A percentile compares a stretch with the other conserved stretches of the same genome.
These are phyloP conservation scores for Tricholoma flavovirens DNA, from an alignment of 768 basidiomycete species.

Conservation along the genomic window DNA sequence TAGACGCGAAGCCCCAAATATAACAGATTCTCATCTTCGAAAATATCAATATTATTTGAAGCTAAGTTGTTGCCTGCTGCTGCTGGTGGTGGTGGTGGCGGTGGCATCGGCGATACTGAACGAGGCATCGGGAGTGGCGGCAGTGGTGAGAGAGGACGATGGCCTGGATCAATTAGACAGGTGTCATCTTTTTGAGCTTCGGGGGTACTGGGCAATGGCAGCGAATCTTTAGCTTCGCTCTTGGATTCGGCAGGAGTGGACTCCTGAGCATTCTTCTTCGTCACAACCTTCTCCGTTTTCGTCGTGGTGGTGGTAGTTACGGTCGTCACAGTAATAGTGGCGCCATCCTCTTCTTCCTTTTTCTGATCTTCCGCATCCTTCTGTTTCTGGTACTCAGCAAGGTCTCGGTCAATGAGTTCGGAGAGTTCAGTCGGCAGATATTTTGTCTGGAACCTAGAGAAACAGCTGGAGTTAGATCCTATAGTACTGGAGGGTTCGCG, in stretches of 20 bases:
- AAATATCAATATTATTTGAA: slow-evolving; percentile 10
- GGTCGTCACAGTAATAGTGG: slow-evolving; percentile 17
- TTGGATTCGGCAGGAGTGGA: neutral
- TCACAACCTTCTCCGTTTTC: slow-evolving; percentile 5
- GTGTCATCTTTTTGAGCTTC: slow-evolving; percentile 2
- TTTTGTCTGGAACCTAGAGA: slow-evolving; percentile 19
- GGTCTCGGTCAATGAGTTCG: slow-evolving; percentile 30
- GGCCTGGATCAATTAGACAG: slow-evolving; percentile 13
- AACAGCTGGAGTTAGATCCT: neutral
- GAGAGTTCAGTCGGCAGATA: slow-evolving; percentile 31
- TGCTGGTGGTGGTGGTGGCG: neutral
- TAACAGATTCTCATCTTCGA: slow-evolving; percentile 33
- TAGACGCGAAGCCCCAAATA: slow-evolving; percentile 37
- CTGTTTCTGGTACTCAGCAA: slow-evolving; percentile 17
- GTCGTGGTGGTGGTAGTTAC: slow-evolving; percentile 17
- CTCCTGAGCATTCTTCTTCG: slow-evolving; percentile 19
- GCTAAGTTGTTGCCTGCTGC: neutral
- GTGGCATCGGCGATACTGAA: neutral
- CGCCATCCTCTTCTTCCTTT: slow-evolving; percentile 18
- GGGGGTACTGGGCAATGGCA: slow-evolving; percentile 2
- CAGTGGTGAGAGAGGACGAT: neutral
- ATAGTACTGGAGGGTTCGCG: neutral
- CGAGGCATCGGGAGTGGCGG: slow-evolving; percentile 5
- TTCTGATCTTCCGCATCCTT: slow-evolving; percentile 14
- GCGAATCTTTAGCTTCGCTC: neutral